Evolutionary conservation across 306 rosid species (phyloP).

Genomic region (Vachellia pachyceras): DNA sequence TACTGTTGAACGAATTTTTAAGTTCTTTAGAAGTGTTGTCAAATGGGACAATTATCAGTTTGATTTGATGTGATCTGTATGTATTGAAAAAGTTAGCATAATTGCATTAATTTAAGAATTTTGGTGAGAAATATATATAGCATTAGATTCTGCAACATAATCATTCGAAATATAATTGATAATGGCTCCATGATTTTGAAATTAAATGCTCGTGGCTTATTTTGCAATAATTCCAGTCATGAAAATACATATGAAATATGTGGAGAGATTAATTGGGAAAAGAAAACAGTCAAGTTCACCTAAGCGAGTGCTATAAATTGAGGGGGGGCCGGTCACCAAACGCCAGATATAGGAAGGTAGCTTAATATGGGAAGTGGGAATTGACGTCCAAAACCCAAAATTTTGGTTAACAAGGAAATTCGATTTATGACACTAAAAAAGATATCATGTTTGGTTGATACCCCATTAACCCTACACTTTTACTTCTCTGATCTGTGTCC

Average conservation of each 20-base stretch:
- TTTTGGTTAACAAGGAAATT: not conserved
- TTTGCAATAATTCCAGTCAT: not conserved
- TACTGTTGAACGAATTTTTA: no score
- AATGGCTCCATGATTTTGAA: not conserved
- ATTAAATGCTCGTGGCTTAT: not conserved
- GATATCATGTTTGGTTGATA: not conserved
- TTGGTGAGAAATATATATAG: not conserved
- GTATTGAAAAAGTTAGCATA: not conserved
- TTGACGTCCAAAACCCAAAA: not conserved
- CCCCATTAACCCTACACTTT: constrained; percentile 10
- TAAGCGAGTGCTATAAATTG: constrained; percentile 51
- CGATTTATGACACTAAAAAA: not conserved
- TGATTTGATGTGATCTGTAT: no score
- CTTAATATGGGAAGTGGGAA: constrained; percentile 47
- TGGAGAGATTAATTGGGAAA: not conserved
- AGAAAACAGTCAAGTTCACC: constrained; percentile 37
- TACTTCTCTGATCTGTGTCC: not conserved
- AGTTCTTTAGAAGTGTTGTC: no score
- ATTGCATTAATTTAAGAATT: not conserved
- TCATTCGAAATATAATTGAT: not conserved
- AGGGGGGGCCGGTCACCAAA: constrained; percentile 72
- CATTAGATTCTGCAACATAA: not conserved
- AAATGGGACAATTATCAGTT: no score
- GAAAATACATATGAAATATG: not conserved
- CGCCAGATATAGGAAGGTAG: not conserved